Percentiles rank a stretch among this genome's conserved stretches.
Conservation (phyloP, 2,329 filamentous ascomycete genomes). For the Cordyceps militaris region DNA sequence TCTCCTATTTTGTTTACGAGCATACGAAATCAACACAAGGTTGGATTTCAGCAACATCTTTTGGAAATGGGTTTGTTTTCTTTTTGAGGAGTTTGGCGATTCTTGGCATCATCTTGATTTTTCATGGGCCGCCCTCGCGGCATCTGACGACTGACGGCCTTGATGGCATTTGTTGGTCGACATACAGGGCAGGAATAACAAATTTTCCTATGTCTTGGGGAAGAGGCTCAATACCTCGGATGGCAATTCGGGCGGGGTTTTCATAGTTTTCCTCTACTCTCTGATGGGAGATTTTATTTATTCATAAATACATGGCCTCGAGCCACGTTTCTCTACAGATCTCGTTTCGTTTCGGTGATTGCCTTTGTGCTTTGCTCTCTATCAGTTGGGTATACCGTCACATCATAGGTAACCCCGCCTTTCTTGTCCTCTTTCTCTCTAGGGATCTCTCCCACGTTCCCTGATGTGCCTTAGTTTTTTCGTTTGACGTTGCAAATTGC, state of each 20-base stretch:
- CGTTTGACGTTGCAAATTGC: neutral
- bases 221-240: neutral
- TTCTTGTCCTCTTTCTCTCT: no score
- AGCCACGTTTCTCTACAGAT: neutral
- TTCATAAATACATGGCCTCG: neutral
- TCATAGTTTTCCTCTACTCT: conserved; percentile 8
- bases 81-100: conserved; percentile 5
- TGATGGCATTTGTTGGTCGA: neutral
- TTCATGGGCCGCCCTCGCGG: neutral
- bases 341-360: neutral
- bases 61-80: conserved; percentile 5
- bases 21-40: conserved; percentile 8
- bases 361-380: neutral
- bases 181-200: neutral
- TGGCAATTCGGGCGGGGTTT: neutral
- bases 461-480: no score
- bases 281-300: neutral
- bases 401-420: no score
- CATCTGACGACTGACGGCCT: neutral
- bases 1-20: neutral
- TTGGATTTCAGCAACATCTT: conserved; percentile 6
- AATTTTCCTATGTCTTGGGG: conserved; percentile 2
- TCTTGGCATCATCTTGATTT: neutral
- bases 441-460: no score
- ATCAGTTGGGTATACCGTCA: no score